phyloP scores from a whole-genome alignment of 1,284 basidiomycete genomes.

The Puccinia novopanici region DNA sequence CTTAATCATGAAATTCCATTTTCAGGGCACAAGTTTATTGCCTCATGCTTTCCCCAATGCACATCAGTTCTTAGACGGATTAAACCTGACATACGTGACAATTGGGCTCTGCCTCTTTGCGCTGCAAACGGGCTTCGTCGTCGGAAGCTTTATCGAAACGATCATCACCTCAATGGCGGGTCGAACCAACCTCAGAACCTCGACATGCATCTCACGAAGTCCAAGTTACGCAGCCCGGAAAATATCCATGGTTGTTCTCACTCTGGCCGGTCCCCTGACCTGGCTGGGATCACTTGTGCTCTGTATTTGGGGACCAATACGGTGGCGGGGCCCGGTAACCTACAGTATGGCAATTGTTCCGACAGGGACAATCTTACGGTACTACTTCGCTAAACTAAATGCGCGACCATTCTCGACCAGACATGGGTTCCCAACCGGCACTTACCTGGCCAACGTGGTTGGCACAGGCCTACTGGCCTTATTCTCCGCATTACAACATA shows the following conservation, averaged over 20 bases:
- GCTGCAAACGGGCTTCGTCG: slow-evolving; percentile 47
- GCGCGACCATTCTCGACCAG: slow-evolving; percentile 61
- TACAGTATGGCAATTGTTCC: slow-evolving; percentile 87
- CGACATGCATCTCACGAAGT: not conserved
- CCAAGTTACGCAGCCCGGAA: not conserved
- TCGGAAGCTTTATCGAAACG: slow-evolving; percentile 42
- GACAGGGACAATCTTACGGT: slow-evolving; percentile 83
- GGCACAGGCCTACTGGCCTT: slow-evolving; percentile 75
- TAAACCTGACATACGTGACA: slow-evolving; percentile 79
- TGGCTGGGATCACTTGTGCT: slow-evolving; percentile 68
- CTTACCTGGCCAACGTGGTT: slow-evolving; percentile 78
- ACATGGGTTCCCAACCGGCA: slow-evolving; percentile 75
- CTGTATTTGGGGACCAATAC: slow-evolving; percentile 73
- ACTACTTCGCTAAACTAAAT: slow-evolving; percentile 76
- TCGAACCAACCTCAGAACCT: not conserved
- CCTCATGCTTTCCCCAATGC: not conserved
- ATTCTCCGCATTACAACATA: slow-evolving; percentile 72
- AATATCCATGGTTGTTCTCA: slow-evolving; percentile 21
- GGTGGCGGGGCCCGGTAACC: slow-evolving; percentile 75
- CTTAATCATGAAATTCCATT: not conserved
- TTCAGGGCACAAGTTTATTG: not conserved
- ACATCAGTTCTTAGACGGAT: slow-evolving; percentile 77
- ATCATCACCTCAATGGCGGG: slow-evolving; percentile 13
- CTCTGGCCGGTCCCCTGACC: slow-evolving; percentile 54
- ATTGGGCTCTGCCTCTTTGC: slow-evolving; percentile 63